Evolutionary conservation across 768 basidiomycete genomes (phyloP).

Genomic region (Crucibulum laeve): DNA sequence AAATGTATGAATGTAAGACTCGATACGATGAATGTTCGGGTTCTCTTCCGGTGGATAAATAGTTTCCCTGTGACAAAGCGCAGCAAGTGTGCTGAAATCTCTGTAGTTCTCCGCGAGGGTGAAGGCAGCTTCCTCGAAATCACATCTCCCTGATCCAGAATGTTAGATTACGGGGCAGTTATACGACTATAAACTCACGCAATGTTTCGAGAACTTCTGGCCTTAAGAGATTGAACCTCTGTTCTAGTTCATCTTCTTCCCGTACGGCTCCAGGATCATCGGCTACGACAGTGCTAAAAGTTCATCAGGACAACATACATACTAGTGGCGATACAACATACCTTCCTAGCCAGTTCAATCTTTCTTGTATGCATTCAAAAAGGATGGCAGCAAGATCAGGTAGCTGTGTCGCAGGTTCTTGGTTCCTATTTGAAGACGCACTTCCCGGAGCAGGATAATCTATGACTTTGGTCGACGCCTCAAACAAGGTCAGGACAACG

Average conservation of each 20-base stretch:
- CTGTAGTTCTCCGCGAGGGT: constrained; percentile 80
- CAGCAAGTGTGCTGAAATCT: constrained; percentile 83
- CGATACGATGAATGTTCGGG: constrained; percentile 57
- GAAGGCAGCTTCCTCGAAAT: constrained; percentile 68
- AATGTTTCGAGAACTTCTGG: constrained; percentile 78
- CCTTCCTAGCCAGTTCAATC: constrained; percentile 67
- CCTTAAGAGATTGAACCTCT: constrained; percentile 65
- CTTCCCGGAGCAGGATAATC: constrained; percentile 27
- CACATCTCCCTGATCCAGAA: constrained; percentile 51
- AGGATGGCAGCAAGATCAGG: constrained; percentile 60
- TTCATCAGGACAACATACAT: constrained; percentile 1
- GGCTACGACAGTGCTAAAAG: constrained; percentile 37
- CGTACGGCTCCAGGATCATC: constrained; percentile 46
- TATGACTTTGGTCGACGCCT: constrained; percentile 47
- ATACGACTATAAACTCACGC: constrained; percentile 43
- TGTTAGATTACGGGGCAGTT: background rate
- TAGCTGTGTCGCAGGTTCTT: constrained; percentile 48
- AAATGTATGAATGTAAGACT: constrained; percentile 72
- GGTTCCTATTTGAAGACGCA: constrained; percentile 12
- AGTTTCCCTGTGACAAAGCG: constrained; percentile 68
- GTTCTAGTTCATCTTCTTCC: constrained; percentile 56
- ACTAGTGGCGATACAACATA: constrained; percentile 12
- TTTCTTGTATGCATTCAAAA: constrained; percentile 65
- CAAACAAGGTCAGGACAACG: constrained; percentile 67
- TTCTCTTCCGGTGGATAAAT: constrained; percentile 64